Evolutionary conservation across 2,329 filamentous ascomycete genomes (phyloP), one percentile per base, ranked within the genome.

Genomic region (Lecanosticta acicola): DNA sequence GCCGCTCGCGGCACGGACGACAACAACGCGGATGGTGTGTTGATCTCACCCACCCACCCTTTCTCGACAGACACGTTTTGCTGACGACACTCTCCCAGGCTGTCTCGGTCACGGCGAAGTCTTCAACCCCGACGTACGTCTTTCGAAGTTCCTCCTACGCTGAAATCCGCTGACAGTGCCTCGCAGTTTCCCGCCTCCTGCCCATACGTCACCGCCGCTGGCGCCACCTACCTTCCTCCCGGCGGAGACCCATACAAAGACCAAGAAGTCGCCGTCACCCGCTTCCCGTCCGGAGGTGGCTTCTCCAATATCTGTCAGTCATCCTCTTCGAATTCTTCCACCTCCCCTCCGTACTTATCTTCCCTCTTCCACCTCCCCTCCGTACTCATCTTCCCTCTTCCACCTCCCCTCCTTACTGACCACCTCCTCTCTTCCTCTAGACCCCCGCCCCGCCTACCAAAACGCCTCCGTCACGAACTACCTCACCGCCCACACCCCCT

Each of bases 271-370:
- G 70, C 67, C 16, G 60, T 66, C 3, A 68, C 59, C 32, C 66
- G 70, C 48, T 71, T 69, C 14, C 68, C 66, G 3, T 67, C 64
- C 7, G 71, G 71, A 2, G 68, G 71, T 26, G 70, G 67, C 29
- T 65, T 46, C 63, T 62, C n/a, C 58, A 71, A 51, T 40, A 59
- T 54, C 66, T 66, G n/a, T n/a, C n/a, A n/a, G n/a, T n/a, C n/a
- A n/a, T n/a, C n/a, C n/a, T n/a, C n/a, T n/a, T n/a, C n/a, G n/a
- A n/a, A n/a, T n/a, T n/a, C n/a, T n/a, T n/a, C n/a, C n/a, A n/a
- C n/a, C n/a, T n/a, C n/a, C n/a, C n/a, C n/a, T n/a, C n/a, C n/a
- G n/a, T n/a, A n/a, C n/a, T n/a, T n/a, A n/a, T n/a, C n/a, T n/a
- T n/a, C n/a, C n/a, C n/a, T n/a, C n/a, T n/a, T n/a, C n/a, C n/a